Evolutionary conservation across 2,329 filamentous ascomycete genomes (phyloP), one percentile per base, ranked within the genome.

Genomic region (Myriosclerotinia curreyana): DNA sequence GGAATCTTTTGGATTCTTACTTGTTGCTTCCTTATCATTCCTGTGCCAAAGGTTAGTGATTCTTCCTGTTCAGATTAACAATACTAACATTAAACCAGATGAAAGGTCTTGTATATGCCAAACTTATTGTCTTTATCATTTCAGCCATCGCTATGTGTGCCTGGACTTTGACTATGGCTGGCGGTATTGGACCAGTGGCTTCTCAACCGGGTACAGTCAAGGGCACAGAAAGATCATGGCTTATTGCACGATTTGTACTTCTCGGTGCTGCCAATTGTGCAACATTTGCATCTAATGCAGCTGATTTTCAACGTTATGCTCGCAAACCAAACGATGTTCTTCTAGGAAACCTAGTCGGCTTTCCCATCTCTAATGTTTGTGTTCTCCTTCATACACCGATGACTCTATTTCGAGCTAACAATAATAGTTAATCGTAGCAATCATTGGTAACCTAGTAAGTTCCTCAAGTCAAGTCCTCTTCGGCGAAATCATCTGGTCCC

Each of bases 231-330:
- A 74, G 76, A 46, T 68, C 71, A 8, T 79, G 77, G 76, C 69
- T 79, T 38, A 69, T 78, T 6, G 67, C 76, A 44, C 74, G 74
- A 28, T 77, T 77, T 70, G 66, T 79, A 58, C 71, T 76, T 34
- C 69, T 79, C 14, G 74, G 74, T 51, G 69, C 74, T 20, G 72
- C 75, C 44, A 74, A 74, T 64, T 75, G 73, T 50, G 74, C 74
- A 9, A 78, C 75, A 6, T 78, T 74, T 69, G 76, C 72, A n/a
- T 75, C 72, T 48, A 79, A 78, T 66, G 77, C 77, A 4, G 75
- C 77, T 0, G 78, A 80, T 68, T 76, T 80, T 52, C 78, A 79
- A 65, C 73, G 79, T 20, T 81, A 80, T 66, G 76, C 79, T 0
- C 69, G 61, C 0, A 75, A 74, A 50, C 76, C 77, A 1, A 76